These are phyloP conservation scores for Fusarium lyarnte DNA, from an alignment of 2,329 filamentous ascomycete species.

Conservation along the genomic window DNA sequence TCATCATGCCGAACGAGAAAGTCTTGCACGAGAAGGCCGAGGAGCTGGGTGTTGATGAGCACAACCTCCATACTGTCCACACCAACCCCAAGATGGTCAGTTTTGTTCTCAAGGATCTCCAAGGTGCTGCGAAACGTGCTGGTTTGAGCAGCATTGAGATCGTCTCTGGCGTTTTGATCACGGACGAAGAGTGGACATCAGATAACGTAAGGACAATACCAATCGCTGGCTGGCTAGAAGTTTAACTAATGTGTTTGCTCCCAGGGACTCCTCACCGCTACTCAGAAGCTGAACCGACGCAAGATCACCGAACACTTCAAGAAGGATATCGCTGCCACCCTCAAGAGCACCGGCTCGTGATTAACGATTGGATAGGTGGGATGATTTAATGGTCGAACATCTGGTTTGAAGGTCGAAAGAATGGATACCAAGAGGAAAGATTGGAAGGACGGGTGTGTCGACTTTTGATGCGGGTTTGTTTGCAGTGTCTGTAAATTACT, in stretches of 20 bases:
- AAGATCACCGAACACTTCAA: conserved; percentile 61
- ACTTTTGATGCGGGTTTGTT: conserved; percentile 21
- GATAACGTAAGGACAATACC: conserved; percentile 72
- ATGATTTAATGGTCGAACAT: conserved; percentile 5
- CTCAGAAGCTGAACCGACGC: conserved; percentile 68
- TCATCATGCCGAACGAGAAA: conserved; percentile 77
- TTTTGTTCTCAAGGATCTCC: conserved; percentile 73
- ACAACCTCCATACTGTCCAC: conserved; percentile 75
- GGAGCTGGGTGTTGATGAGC: conserved; percentile 70
- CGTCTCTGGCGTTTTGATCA: conserved; percentile 78
- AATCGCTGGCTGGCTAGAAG: background rate
- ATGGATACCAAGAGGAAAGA: conserved; percentile 38
- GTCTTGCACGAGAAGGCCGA: conserved; percentile 68
- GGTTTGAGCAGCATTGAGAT: conserved; percentile 78
- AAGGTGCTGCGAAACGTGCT: conserved; percentile 69
- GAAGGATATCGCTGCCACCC: conserved; percentile 59
- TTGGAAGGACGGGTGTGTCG: background rate
- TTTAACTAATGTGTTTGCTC: conserved; percentile 30
- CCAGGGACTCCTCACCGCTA: conserved; percentile 70
- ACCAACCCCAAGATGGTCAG: conserved; percentile 71
- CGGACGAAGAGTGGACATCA: conserved; percentile 89
- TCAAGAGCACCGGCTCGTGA: conserved; percentile 46
- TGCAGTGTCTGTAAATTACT: conserved; percentile 41
- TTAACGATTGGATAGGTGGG: background rate
- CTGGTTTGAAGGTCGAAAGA: conserved; percentile 16